Conservation (phyloP, 129 eudicot species). For the Tagetes patula region DNA sequence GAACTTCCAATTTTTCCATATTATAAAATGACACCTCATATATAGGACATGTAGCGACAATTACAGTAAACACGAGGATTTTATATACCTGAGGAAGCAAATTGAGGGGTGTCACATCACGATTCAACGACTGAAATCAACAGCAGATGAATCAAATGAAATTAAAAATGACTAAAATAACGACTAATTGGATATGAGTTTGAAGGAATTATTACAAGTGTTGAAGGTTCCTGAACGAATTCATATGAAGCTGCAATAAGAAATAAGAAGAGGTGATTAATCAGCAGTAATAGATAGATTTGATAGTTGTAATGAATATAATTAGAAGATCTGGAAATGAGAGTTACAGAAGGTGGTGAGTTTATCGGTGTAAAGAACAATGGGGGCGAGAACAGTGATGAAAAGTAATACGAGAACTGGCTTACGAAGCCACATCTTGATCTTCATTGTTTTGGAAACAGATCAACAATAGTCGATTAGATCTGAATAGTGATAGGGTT, state of each 20-base stretch:
- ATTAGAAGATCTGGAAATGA: not conserved
- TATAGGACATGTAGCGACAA: no score
- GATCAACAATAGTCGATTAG: not conserved
- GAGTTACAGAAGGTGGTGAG: constrained; percentile 30
- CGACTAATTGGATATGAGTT: not conserved
- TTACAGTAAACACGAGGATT: not conserved
- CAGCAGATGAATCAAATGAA: not conserved
- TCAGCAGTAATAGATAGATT: not conserved
- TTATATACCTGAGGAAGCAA: constrained; percentile 67
- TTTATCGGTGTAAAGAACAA: constrained; percentile 68
- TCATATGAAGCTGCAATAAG: constrained; percentile 20
- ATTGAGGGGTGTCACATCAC: constrained; percentile 53
- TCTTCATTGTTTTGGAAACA: not conserved
- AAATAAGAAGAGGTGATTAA: not conserved
- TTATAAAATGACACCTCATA: no score
- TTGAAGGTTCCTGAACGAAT: constrained; percentile 23
- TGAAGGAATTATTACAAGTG: constrained; percentile 8
- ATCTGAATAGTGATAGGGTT: constrained; percentile 4
- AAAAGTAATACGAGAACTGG: constrained; percentile 50
- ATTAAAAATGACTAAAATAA: not conserved
- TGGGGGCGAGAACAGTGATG: constrained; percentile 68
- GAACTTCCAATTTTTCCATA: not conserved
- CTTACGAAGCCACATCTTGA: constrained; percentile 48
- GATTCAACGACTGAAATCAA: constrained; percentile 53
- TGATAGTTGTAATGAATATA: not conserved